Conservation (phyloP, 2,329 filamentous ascomycete genomes). For the Botrytis cinerea region DNA sequence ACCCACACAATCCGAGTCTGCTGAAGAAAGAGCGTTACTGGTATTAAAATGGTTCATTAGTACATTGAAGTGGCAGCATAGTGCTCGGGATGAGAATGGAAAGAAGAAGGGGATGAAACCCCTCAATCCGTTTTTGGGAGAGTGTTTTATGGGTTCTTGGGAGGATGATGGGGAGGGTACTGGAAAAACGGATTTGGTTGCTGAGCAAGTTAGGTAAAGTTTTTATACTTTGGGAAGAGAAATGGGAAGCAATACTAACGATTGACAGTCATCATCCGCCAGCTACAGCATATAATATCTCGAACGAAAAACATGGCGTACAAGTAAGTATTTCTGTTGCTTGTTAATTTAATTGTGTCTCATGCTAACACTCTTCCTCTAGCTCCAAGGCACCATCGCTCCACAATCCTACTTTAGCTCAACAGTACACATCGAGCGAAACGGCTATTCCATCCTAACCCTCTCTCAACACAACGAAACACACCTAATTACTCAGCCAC, state of each 20-base stretch:
- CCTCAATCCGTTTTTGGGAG: conserved; percentile 90
- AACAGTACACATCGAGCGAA: conserved; percentile 92
- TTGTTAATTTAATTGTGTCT: background rate
- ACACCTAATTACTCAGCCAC: conserved; percentile 88
- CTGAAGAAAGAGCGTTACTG: conserved; percentile 48
- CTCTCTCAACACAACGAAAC: conserved; percentile 59
- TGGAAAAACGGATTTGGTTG: conserved; percentile 81
- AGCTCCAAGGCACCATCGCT: conserved; percentile 82
- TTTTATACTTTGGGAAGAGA: conserved; percentile 48
- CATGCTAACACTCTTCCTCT: conserved; percentile 28
- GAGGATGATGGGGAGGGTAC: conserved; percentile 60
- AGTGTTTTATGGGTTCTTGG: conserved; percentile 91
- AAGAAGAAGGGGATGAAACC: conserved; percentile 91
- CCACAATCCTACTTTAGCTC: conserved; percentile 93
- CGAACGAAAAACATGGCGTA: conserved; percentile 80
- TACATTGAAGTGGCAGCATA: conserved; percentile 84
- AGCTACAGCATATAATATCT: conserved; percentile 89
- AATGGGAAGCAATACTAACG: conserved; percentile 1
- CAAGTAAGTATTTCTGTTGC: conserved; percentile 29
- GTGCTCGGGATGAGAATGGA: conserved; percentile 64
- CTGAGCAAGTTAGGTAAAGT: conserved; percentile 72
- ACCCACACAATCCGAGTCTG: conserved; percentile 74
- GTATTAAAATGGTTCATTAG: conserved; percentile 78
- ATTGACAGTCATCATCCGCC: conserved; percentile 77
- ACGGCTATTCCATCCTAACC: conserved; percentile 83